Conservation (phyloP, 1,284 basidiomycete species). For the Cryptococcus amylolentus region DNA sequence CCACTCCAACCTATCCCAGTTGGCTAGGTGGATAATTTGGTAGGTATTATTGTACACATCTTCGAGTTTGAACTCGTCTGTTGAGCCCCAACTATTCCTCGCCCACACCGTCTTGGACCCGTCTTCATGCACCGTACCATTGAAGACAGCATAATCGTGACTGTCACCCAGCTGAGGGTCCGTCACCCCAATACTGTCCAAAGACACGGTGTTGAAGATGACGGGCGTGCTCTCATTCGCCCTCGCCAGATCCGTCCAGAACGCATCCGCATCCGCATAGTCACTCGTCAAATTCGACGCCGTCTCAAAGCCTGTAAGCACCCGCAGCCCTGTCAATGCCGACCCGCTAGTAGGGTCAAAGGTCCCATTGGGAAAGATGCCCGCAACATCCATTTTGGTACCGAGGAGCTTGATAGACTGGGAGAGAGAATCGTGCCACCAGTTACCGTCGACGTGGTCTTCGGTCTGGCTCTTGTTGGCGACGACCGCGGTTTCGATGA, state of each 20-base stretch:
- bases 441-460: conserved; percentile 23
- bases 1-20: conserved; percentile 14
- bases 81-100: conserved; percentile 32
- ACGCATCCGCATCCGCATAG: conserved; percentile 11
- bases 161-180: conserved; percentile 17
- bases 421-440: conserved; percentile 33
- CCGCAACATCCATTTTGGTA: conserved; percentile 8
- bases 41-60: conserved; percentile 20
- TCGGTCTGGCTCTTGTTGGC: conserved; percentile 25
- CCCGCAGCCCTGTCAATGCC: conserved; percentile 14
- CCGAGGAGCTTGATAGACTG: conserved; percentile 23
- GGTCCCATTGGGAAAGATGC: conserved; percentile 17
- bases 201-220: conserved; percentile 20
- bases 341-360: conserved; percentile 15
- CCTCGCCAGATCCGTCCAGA: conserved; percentile 13
- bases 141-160: conserved; percentile 33
- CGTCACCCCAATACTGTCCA: conserved; percentile 8
- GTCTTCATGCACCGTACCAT: conserved; percentile 6
- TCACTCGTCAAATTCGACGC: not conserved
- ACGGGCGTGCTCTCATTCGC: conserved; percentile 20
- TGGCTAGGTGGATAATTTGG: conserved; percentile 18
- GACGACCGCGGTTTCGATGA: conserved; percentile 4
- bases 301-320: conserved; percentile 23
- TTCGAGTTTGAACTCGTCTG: conserved; percentile 16
- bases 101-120: conserved; percentile 20